phyloP scores from a whole-genome alignment of 805 yeast genomes.

The Blastobotrys muscicola region DNA sequence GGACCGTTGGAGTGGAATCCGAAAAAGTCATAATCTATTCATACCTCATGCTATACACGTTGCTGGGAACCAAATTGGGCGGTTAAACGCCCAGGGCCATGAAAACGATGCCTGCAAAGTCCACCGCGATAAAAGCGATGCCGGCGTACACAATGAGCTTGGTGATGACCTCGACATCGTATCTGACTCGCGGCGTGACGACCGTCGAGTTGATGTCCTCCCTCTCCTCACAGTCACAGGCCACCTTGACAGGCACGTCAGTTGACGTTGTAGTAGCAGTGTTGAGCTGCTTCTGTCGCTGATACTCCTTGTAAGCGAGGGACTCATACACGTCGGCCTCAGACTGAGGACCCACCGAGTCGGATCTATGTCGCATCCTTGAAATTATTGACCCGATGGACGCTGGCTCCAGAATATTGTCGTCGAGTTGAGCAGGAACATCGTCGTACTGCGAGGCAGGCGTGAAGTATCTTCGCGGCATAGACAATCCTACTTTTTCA shows the following conservation, averaged over 20 bases:
- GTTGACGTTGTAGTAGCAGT: neutral
- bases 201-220: conserved; percentile 20
- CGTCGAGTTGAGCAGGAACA: conserved; percentile 28
- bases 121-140: conserved; percentile 47
- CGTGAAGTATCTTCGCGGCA: conserved; percentile 32
- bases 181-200: conserved; percentile 35
- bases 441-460: conserved; percentile 30
- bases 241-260: neutral
- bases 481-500: conserved; percentile 28
- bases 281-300: conserved; percentile 11
- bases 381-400: conserved; percentile 25
- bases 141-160: conserved; percentile 78
- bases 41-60: neutral
- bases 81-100: conserved; percentile 1
- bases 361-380: conserved; percentile 24
- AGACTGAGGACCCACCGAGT: conserved; percentile 35
- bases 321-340: conserved; percentile 34
- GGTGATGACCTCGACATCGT: conserved; percentile 69
- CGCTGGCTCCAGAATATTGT: conserved; percentile 23
- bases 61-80: neutral
- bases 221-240: neutral
- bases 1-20: too few species aligned
- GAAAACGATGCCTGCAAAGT: conserved; percentile 14
- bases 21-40: neutral
- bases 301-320: conserved; percentile 25